Conservation (phyloP, 176 grass and related monocot genomes). For the Juncus effusus region DNA sequence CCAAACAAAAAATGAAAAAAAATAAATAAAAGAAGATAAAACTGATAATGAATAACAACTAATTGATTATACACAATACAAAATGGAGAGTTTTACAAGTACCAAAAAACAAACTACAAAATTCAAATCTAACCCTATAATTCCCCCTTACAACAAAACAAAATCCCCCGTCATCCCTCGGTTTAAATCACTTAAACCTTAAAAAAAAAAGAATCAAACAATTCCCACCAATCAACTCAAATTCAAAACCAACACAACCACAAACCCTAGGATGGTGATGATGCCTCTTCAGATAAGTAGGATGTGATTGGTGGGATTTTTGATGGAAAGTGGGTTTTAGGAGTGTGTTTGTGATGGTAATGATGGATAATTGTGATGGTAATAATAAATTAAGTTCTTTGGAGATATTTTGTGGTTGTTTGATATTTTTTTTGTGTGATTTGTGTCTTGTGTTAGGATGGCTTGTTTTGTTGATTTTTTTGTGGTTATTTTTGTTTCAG, state of each 20-base stretch:
- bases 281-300: conserved; percentile 86
- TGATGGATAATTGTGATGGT: too few species aligned
- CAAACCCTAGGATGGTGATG: conserved; percentile 26
- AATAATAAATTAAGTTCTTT: too few species aligned
- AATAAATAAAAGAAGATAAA: conserved; percentile 7
- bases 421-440: too few species aligned
- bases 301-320: conserved; percentile 32
- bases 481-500: too few species aligned
- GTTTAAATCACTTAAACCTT: too few species aligned
- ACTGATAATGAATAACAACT: neutral
- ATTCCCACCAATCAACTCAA: conserved; percentile 1
- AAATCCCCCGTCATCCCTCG: neutral
- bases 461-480: too few species aligned
- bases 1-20: neutral
- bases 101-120: conserved; percentile 22
- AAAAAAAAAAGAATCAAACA: neutral
- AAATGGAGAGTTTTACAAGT: conserved; percentile 22
- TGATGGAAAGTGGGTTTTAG: neutral
- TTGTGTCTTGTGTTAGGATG: too few species aligned
- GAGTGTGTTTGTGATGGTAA: too few species aligned
- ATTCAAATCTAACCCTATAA: conserved; percentile 28
- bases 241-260: neutral
- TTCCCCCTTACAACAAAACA: conserved; percentile 3
- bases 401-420: too few species aligned
- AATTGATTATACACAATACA: conserved; percentile 24